Evolutionary conservation across 2,329 filamentous ascomycete genomes (phyloP).

Genomic region (Pezicula carpinea): DNA sequence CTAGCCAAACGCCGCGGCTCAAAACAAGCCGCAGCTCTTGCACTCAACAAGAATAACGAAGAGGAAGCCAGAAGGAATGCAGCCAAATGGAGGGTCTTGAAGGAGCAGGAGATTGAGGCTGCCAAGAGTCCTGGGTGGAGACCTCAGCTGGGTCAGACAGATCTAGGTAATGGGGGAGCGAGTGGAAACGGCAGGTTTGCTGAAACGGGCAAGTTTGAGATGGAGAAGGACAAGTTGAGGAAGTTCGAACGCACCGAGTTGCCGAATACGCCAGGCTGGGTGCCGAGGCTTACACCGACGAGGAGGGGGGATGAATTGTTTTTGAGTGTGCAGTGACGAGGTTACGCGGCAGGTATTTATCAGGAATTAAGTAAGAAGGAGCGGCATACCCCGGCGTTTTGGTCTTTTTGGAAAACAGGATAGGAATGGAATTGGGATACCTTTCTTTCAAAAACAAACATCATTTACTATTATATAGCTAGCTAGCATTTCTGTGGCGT

Average conservation of each 20-base stretch:
- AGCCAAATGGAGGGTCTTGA: constrained; percentile 21
- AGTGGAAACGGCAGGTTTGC: not conserved
- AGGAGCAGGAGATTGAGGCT: constrained; percentile 15
- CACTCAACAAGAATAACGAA: constrained; percentile 24
- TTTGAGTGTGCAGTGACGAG: constrained; percentile 47
- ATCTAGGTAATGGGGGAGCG: not conserved
- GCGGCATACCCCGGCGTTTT: too few species aligned
- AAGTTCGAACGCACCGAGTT: constrained; percentile 21
- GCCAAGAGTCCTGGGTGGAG: constrained; percentile 23
- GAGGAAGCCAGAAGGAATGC: constrained; percentile 18
- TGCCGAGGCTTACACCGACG: constrained; percentile 62
- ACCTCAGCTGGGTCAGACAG: constrained; percentile 12
- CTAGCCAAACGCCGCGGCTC: constrained; percentile 48
- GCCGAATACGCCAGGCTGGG: constrained; percentile 52
- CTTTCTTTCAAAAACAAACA: too few species aligned
- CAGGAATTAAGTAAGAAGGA: too few species aligned
- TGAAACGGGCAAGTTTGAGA: not conserved
- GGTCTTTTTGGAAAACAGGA: too few species aligned
- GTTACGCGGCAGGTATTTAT: too few species aligned
- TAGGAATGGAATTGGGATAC: too few species aligned
- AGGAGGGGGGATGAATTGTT: constrained; percentile 62
- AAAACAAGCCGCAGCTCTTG: constrained; percentile 43
- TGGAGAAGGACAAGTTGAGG: not conserved
- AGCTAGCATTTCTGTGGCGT: too few species aligned
- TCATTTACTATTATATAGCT: too few species aligned